phyloP scores from a whole-genome alignment of 202 grass and related monocot species.

The Carex sylvatica region DNA sequence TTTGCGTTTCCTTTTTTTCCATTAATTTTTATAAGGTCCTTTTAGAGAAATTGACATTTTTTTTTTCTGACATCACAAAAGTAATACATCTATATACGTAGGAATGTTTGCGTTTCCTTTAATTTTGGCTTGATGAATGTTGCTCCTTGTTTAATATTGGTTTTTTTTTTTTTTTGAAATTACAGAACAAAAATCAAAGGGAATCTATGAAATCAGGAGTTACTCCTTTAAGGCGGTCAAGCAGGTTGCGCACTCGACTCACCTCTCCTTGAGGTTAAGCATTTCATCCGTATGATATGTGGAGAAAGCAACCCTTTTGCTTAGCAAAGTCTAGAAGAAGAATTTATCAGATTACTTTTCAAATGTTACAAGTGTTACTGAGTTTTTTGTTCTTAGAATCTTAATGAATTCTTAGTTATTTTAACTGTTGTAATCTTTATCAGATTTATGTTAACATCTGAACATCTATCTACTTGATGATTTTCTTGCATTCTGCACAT shows the following conservation, averaged over 20 bases:
- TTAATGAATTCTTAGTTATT: neutral
- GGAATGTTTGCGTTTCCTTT: too few species aligned
- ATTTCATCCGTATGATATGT: neutral
- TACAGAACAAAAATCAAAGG: slow-evolving; percentile 2
- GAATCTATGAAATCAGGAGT: neutral
- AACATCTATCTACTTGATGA: neutral
- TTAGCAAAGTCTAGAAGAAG: neutral
- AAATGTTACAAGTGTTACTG: neutral
- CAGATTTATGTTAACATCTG: neutral
- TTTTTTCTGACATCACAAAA: neutral
- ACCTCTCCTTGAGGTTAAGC: slow-evolving; percentile 40
- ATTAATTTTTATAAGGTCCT: neutral
- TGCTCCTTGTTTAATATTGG: neutral
- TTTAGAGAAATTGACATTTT: too few species aligned
- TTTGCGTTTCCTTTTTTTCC: neutral
- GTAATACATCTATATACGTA: neutral
- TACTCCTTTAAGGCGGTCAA: slow-evolving; percentile 63
- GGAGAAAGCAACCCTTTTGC: slow-evolving; percentile 17
- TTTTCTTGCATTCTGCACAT: neutral
- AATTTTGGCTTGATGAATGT: neutral
- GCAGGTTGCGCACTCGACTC: slow-evolving; percentile 39
- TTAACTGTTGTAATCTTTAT: neutral
- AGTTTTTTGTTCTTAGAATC: slow-evolving; percentile 4
- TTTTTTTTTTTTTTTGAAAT: neutral
- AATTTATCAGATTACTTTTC: neutral